phyloP scores from a whole-genome alignment of 257 asterid genomes.

The Parsonsia alboflavescens region DNA sequence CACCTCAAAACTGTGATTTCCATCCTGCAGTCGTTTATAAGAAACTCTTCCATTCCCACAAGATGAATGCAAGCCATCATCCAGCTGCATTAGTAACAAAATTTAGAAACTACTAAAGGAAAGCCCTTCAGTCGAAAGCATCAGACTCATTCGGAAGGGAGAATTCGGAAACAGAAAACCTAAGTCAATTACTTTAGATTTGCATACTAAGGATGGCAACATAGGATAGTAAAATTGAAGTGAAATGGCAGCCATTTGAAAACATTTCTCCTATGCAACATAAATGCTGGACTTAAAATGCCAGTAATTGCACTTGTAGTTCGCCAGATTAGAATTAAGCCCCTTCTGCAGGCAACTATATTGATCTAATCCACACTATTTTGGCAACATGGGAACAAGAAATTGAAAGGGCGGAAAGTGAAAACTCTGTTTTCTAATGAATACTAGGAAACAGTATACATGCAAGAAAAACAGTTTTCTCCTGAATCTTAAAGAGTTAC shows the following conservation, averaged over 20 bases:
- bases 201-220: not conserved
- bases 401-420: too few species aligned
- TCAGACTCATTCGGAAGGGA: not conserved
- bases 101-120: not conserved
- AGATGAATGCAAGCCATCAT: conserved; percentile 39
- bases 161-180: conserved; percentile 1
- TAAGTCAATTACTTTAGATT: not conserved
- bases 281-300: not conserved
- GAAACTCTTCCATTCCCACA: conserved; percentile 49
- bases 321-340: not conserved
- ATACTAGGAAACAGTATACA: not conserved
- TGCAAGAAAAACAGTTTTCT: not conserved
- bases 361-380: not conserved
- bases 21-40: conserved; percentile 50
- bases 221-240: not conserved
- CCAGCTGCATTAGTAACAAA: conserved; percentile 53
- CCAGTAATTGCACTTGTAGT: not conserved
- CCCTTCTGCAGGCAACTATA: not conserved
- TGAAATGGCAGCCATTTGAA: not conserved
- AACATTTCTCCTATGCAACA: not conserved
- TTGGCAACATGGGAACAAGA: not conserved
- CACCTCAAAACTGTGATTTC: conserved; percentile 70
- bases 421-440: not conserved
- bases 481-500: too few species aligned
- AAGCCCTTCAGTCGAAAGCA: not conserved